phyloP scores from a whole-genome alignment of 306 rosid genomes.

The Astragalus membranaceus region DNA sequence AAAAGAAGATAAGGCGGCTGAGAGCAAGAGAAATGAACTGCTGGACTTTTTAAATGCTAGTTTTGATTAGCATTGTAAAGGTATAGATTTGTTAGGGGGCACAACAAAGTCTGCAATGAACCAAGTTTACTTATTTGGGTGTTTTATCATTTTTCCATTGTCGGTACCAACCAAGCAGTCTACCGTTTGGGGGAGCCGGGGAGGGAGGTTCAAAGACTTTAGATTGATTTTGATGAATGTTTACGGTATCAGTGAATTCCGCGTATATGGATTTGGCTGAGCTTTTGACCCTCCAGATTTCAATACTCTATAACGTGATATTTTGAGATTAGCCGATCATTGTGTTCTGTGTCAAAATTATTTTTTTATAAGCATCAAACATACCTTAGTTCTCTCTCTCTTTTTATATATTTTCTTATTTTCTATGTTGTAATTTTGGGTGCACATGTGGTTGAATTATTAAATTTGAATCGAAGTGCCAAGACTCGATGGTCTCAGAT shows the following conservation, averaged over 20 bases:
- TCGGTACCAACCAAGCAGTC: neutral
- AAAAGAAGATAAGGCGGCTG: conserved; percentile 88
- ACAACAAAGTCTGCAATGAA: conserved; percentile 10
- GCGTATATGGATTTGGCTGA: neutral
- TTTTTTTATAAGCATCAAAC: neutral
- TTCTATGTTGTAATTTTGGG: neutral
- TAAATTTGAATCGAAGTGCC: neutral
- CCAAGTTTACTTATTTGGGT: conserved; percentile 3
- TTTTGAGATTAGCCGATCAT: neutral
- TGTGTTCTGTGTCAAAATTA: neutral
- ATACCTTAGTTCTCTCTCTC: neutral
- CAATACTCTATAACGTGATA: neutral
- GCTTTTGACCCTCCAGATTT: neutral
- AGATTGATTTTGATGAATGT: conserved; percentile 6
- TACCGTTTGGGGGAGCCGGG: neutral
- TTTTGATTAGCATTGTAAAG: conserved; percentile 53
- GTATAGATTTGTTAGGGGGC: conserved; percentile 21
- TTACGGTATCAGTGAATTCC: neutral
- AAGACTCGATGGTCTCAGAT: neutral
- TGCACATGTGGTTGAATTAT: neutral
- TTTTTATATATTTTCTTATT: too few relatives aligned
- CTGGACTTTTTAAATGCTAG: conserved; percentile 93
- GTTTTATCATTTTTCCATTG: conserved; percentile 2
- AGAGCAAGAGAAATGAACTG: conserved; percentile 87
- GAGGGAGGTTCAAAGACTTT: neutral